A percentile compares a stretch with the other conserved stretches of the same genome.
Conservation (phyloP, 768 basidiomycete species). For the Xerocomellus amylosporus region DNA sequence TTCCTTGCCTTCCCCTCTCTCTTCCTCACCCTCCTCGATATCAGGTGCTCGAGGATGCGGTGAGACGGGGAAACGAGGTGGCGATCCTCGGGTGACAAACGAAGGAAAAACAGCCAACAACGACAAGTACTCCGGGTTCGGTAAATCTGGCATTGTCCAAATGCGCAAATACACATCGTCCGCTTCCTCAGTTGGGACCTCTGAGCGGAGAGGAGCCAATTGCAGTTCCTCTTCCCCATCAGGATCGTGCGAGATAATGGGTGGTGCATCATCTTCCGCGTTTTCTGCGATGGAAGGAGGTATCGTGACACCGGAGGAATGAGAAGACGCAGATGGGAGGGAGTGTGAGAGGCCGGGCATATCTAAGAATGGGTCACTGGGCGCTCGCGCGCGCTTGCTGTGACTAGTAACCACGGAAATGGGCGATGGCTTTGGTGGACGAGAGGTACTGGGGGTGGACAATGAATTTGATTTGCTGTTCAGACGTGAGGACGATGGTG, state of each 20-base stretch:
- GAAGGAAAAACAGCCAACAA: constrained; percentile 74
- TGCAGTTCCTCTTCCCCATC: constrained; percentile 35
- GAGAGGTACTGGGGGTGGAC: constrained; percentile 27
- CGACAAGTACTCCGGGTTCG: constrained; percentile 68
- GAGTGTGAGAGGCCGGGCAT: constrained; percentile 60
- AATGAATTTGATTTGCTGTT: constrained; percentile 58
- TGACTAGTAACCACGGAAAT: constrained; percentile 41
- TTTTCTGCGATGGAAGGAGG: constrained; percentile 34
- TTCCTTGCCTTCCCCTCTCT: constrained; percentile 49
- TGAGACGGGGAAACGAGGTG: constrained; percentile 65
- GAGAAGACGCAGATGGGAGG: constrained; percentile 52
- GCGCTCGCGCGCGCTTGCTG: constrained; percentile 66
- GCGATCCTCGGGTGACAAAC: constrained; percentile 64
- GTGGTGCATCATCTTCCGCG: constrained; percentile 43
- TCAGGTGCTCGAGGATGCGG: constrained; percentile 45
- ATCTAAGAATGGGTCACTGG: constrained; percentile 79
- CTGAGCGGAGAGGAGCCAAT: constrained; percentile 33
- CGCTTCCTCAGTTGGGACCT: constrained; percentile 31
- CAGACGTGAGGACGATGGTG: constrained; percentile 44
- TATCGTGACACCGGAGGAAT: constrained; percentile 36
- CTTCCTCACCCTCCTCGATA: constrained; percentile 68
- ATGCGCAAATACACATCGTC: constrained; percentile 61
- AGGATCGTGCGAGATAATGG: constrained; percentile 32
- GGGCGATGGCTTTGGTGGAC: constrained; percentile 37
- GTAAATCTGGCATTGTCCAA: constrained; percentile 80